Percentiles rank a stretch among this genome's conserved stretches.
Evolutionary conservation across 805 yeast genomes (phyloP).

Genomic region (Yarrowia osloensis): DNA sequence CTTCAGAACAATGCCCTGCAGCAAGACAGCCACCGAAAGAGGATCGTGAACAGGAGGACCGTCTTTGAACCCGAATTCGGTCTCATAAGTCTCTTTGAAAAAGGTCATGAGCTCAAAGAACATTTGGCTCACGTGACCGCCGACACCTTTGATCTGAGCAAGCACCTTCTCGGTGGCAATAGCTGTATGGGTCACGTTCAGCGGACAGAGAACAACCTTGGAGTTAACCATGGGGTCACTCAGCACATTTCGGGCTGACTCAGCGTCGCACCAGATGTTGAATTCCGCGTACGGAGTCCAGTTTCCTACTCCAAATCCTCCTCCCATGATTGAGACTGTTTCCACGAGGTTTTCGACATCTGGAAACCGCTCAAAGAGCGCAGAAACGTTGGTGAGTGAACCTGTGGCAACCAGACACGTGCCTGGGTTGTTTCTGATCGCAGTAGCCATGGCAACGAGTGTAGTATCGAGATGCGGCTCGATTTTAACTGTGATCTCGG

Average conservation of each 20-base stretch:
- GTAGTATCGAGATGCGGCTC: slow-evolving; percentile 45
- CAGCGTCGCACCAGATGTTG: slow-evolving; percentile 73
- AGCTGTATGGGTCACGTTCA: slow-evolving; percentile 71
- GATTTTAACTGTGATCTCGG: slow-evolving; percentile 47
- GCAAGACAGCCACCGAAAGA: slow-evolving; percentile 61
- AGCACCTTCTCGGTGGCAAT: slow-evolving; percentile 52
- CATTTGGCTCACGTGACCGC: slow-evolving; percentile 38
- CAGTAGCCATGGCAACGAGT: slow-evolving; percentile 49
- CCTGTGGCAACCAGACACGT: slow-evolving; percentile 74
- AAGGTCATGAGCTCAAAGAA: slow-evolving; percentile 56
- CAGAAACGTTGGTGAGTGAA: slow-evolving; percentile 70
- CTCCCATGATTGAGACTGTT: slow-evolving; percentile 75
- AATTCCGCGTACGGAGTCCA: slow-evolving; percentile 64
- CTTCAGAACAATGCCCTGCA: slow-evolving; percentile 36
- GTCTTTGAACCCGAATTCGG: slow-evolving; percentile 46
- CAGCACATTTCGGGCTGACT: slow-evolving; percentile 65
- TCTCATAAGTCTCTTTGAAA: slow-evolving; percentile 51
- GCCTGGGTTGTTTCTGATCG: slow-evolving; percentile 49
- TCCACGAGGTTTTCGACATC: slow-evolving; percentile 52
- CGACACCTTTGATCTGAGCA: slow-evolving; percentile 45
- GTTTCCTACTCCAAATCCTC: slow-evolving; percentile 54
- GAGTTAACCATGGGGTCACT: slow-evolving; percentile 49
- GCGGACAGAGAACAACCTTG: slow-evolving; percentile 59
- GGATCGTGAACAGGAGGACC: slow-evolving; percentile 88
- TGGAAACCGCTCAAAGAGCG: slow-evolving; percentile 58